phyloP scores from a whole-genome alignment of 192 early-diverging fungal species.

The Backusella westeae region DNA sequence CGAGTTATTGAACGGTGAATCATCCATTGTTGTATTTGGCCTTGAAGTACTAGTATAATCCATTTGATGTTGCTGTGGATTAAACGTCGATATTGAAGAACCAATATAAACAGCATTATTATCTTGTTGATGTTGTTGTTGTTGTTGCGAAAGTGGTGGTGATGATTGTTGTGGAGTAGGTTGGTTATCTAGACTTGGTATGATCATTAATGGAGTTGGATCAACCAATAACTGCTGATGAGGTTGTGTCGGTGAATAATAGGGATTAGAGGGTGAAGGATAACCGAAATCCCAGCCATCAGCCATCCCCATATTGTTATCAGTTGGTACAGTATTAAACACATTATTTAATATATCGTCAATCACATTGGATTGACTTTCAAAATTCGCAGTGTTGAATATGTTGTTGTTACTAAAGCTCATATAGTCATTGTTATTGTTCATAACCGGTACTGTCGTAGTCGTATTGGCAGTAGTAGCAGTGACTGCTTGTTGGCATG shows the following conservation, averaged over 20 bases:
- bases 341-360: background rate
- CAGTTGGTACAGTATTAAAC: background rate
- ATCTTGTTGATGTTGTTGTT: background rate
- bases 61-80: background rate
- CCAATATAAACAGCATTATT: constrained; percentile 15
- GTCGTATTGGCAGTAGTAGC: background rate
- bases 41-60: background rate
- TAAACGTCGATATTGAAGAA: background rate
- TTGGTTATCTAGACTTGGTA: background rate
- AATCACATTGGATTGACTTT: background rate
- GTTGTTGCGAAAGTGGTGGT: background rate
- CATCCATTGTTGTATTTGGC: background rate
- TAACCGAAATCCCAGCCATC: constrained; percentile 14
- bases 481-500: background rate
- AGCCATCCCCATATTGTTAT: constrained; percentile 9
- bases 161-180: background rate
- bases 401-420: constrained; percentile 10
- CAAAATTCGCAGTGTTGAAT: background rate
- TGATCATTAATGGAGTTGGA: background rate
- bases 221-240: constrained; percentile 18
- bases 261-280: background rate
- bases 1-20: background rate
- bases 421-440: constrained; percentile 16
- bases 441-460: background rate
- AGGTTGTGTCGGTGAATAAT: constrained; percentile 9